Conservation (phyloP, 768 basidiomycete genomes). For the Tulasnella sp. region DNA sequence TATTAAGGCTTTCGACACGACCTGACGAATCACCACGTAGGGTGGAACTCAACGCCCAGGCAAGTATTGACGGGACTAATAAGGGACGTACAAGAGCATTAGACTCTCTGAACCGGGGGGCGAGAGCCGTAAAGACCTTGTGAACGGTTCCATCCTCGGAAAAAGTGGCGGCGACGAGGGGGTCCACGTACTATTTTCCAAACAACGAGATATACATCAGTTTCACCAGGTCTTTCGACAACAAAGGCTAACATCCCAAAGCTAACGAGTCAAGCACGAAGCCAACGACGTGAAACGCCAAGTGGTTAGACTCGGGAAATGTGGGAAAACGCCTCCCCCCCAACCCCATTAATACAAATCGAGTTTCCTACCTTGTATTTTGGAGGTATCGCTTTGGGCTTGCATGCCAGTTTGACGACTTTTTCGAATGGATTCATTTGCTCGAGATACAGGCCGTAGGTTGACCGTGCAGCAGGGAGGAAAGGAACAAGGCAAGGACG, state of each 20-base stretch:
- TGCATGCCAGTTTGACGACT: constrained; percentile 93
- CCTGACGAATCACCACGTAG: constrained; percentile 42
- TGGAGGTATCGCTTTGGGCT: constrained; percentile 92
- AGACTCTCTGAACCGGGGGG: constrained; percentile 81
- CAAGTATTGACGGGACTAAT: constrained; percentile 30
- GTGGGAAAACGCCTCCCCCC: constrained; percentile 8
- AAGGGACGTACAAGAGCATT: constrained; percentile 69
- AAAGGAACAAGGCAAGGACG: not conserved
- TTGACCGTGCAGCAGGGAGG: not conserved
- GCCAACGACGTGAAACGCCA: not conserved
- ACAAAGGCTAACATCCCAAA: not conserved
- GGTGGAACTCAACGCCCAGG: not conserved
- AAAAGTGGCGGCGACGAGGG: constrained; percentile 96
- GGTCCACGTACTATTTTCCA: constrained; percentile 77
- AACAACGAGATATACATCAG: not conserved
- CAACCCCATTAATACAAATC: no score
- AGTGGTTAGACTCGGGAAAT: not conserved
- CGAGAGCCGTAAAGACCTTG: constrained; percentile 87
- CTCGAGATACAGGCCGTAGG: not conserved
- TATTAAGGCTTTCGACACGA: constrained; percentile 97
- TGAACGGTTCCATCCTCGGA: constrained; percentile 88
- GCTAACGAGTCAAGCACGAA: not conserved
- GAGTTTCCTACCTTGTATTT: constrained; percentile 73
- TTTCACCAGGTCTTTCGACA: not conserved
- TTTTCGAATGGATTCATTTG: constrained; percentile 42